A percentile compares a stretch with the other conserved stretches of the same genome.
These are phyloP conservation scores for Saprolegnia diclina DNA, from an alignment of 352 stramenopile species.

Conservation along the genomic window DNA sequence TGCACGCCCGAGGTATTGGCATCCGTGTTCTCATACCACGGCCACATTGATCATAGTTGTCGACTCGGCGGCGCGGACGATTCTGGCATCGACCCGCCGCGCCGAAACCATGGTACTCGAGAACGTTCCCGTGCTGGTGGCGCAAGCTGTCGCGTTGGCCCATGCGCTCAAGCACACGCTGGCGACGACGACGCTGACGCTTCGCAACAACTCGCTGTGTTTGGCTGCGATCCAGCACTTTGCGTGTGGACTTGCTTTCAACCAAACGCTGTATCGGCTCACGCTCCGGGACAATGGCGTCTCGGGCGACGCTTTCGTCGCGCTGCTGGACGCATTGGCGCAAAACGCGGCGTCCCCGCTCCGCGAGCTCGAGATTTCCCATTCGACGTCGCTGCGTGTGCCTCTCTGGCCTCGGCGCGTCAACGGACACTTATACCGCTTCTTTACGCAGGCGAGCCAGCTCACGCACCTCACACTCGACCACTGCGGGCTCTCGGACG, in stretches of 20 bases:
- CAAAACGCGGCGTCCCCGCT: background rate
- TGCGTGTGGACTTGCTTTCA: background rate
- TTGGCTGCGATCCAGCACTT: constrained; percentile 11
- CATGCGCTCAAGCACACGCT: constrained; percentile 7
- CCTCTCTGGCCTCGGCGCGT: constrained; percentile 11
- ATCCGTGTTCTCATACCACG: background rate
- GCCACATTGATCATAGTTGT: background rate
- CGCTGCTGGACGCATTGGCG: background rate
- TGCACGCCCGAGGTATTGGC: background rate
- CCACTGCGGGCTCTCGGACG: constrained; percentile 16
- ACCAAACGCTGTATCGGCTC: constrained; percentile 12
- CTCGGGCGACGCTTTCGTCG: constrained; percentile 6
- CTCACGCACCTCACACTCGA: constrained; percentile 13
- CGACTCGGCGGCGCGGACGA: background rate
- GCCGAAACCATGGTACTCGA: constrained; percentile 7
- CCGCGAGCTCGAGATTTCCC: constrained; percentile 13
- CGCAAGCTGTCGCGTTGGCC: constrained; percentile 3
- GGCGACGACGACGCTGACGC: constrained; percentile 1
- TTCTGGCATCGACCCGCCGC: background rate
- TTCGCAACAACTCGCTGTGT: constrained; percentile 20
- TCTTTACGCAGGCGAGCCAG: constrained; percentile 9
- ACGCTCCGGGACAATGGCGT: constrained; percentile 17
- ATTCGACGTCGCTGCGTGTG: background rate
- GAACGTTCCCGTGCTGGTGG: background rate
- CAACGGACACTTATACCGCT: constrained; percentile 1